These are phyloP conservation scores for grape (Vitis vinifera) DNA, from an alignment of 164 flowering plant genomes.

Conservation along the genomic window DNA sequence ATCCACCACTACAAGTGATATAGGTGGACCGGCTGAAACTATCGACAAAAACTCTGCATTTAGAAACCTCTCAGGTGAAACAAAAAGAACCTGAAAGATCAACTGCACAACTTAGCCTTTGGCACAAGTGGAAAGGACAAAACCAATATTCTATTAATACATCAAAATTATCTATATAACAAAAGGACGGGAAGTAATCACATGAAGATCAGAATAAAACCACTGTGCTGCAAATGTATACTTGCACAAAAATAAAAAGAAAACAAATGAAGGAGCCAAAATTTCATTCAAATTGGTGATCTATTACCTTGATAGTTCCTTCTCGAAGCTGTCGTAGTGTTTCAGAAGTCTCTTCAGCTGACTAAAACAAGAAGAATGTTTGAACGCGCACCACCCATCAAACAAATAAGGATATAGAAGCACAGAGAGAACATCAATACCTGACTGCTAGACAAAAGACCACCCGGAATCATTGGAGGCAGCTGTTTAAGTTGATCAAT, in stretches of 20 bases:
- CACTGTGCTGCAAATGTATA: background rate
- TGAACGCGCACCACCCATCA: slow-evolving; percentile 4
- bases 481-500: slow-evolving; percentile 87
- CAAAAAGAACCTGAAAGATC: slow-evolving; percentile 80
- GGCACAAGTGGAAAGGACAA: background rate
- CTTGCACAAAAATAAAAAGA: background rate
- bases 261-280: background rate
- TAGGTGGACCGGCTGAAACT: slow-evolving; percentile 38
- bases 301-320: slow-evolving; percentile 61
- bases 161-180: background rate
- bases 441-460: slow-evolving; percentile 77
- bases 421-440: slow-evolving; percentile 28
- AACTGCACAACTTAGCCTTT: slow-evolving; percentile 14
- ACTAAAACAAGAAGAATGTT: slow-evolving; percentile 39
- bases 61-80: slow-evolving; percentile 92
- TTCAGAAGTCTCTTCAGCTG: slow-evolving; percentile 66
- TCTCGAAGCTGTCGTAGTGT: slow-evolving; percentile 54
- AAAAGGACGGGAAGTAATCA: background rate
- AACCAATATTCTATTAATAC: background rate
- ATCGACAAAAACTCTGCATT: slow-evolving; percentile 74
- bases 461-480: slow-evolving; percentile 69
- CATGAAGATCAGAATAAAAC: background rate
- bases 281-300: background rate
- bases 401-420: background rate
- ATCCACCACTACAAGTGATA: slow-evolving; percentile 91